phyloP scores from a whole-genome alignment of 306 rosid species.

The Trifolium pratense region DNA sequence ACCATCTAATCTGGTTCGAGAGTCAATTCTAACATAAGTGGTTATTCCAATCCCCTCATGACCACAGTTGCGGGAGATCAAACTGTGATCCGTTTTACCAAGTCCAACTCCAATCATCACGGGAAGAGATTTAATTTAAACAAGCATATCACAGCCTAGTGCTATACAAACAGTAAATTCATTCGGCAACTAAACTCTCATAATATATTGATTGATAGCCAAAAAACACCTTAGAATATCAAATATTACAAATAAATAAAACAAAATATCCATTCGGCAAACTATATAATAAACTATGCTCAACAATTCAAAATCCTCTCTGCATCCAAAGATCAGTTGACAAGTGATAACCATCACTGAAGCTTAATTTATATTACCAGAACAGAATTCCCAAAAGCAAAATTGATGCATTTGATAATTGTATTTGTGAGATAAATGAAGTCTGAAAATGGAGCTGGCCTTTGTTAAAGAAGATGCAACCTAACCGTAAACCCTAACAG shows the following conservation, averaged over 20 bases:
- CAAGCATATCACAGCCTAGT: not conserved
- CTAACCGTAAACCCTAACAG: not conserved
- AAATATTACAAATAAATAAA: slow-evolving; percentile 20
- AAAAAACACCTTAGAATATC: not conserved
- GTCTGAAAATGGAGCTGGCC: slow-evolving; percentile 3
- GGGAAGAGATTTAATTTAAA: no score
- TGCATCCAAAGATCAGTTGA: not conserved
- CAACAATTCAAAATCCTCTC: slow-evolving; percentile 17
- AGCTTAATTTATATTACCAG: not conserved
- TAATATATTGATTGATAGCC: not conserved
- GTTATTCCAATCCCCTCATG: no score
- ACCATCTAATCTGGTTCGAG: no score
- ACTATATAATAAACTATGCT: slow-evolving; percentile 9
- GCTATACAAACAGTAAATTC: not conserved
- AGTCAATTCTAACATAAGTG: no score
- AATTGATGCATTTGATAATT: slow-evolving; percentile 26
- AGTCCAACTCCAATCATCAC: no score
- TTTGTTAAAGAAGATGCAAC: not conserved
- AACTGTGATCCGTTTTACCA: no score
- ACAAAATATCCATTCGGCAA: not conserved
- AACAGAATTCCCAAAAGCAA: slow-evolving; percentile 3
- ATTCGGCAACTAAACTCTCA: not conserved
- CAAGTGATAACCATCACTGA: not conserved
- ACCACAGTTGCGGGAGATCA: no score
- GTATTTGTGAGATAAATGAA: not conserved